Conservation (phyloP, 169 alveolate genomes). For the Cryptosporidium meleagridis region DNA sequence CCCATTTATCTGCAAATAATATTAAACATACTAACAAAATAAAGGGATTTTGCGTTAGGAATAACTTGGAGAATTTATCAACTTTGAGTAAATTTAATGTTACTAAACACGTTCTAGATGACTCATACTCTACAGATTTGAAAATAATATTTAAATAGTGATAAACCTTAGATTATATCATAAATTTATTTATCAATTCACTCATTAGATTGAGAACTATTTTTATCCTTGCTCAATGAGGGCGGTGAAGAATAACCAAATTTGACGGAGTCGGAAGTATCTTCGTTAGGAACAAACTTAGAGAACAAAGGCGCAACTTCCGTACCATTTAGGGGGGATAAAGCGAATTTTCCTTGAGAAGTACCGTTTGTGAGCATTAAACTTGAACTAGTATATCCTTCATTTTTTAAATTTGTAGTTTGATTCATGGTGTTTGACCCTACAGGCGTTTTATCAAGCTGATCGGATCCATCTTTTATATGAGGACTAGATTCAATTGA, state of each 20-base stretch:
- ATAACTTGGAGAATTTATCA: background rate
- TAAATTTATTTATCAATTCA: background rate
- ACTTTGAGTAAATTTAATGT: background rate
- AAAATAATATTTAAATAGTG: background rate
- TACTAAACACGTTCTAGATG: slow-evolving; percentile 13
- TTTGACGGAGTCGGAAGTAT: slow-evolving; percentile 28
- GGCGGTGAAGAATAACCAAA: slow-evolving; percentile 57
- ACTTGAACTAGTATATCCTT: background rate
- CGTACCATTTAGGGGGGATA: slow-evolving; percentile 28
- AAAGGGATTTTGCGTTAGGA: background rate
- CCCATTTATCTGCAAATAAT: slow-evolving; percentile 14
- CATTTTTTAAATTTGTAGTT: background rate
- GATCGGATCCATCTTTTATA: background rate
- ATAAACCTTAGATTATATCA: background rate
- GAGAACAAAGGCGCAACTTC: slow-evolving; percentile 61
- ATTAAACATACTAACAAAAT: background rate
- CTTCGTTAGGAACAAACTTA: slow-evolving; percentile 38
- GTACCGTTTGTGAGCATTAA: background rate
- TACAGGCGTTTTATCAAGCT: background rate
- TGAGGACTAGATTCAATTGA: background rate
- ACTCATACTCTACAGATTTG: background rate
- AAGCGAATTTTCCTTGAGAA: background rate
- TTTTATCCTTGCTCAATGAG: background rate
- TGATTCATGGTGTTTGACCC: background rate
- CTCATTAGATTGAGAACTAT: background rate